These are phyloP conservation scores for Tuber umbilicatum DNA, from an alignment of 495 filamentous ascomycete species.

Conservation along the genomic window DNA sequence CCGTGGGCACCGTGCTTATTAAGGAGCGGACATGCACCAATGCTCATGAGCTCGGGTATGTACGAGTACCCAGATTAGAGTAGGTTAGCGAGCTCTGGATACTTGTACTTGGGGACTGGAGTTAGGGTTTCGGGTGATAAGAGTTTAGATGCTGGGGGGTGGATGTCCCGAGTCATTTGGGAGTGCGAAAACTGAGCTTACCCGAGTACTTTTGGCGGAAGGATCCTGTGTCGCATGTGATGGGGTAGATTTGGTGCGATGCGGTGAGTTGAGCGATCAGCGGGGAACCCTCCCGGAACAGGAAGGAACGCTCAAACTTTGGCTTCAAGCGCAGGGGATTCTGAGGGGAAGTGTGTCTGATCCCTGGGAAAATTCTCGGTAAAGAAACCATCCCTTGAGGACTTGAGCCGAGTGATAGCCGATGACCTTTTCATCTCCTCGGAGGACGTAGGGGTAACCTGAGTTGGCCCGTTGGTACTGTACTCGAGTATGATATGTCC, in stretches of 20 bases:
- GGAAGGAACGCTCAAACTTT: not conserved
- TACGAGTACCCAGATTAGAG: not conserved
- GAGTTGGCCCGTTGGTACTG: not conserved
- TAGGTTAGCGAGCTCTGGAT: not conserved
- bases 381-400: not conserved
- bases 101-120: not conserved
- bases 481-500: too few relatives aligned
- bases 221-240: not conserved
- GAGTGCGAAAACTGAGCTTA: not conserved
- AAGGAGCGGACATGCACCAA: not conserved
- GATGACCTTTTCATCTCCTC: not conserved
- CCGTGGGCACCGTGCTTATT: too few relatives aligned
- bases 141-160: not conserved
- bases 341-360: too few relatives aligned
- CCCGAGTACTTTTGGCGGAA: not conserved
- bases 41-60: not conserved
- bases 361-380: not conserved
- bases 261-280: not conserved
- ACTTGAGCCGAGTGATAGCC: not conserved
- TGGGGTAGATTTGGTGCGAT: not conserved
- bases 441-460: not conserved
- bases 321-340: not conserved
- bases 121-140: not conserved
- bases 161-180: not conserved
- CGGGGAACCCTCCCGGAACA: not conserved